Base-by-base conservation (phyloP, 2,329 filamentous ascomycete species). In the Chalaropsis thielavioides region DNA sequence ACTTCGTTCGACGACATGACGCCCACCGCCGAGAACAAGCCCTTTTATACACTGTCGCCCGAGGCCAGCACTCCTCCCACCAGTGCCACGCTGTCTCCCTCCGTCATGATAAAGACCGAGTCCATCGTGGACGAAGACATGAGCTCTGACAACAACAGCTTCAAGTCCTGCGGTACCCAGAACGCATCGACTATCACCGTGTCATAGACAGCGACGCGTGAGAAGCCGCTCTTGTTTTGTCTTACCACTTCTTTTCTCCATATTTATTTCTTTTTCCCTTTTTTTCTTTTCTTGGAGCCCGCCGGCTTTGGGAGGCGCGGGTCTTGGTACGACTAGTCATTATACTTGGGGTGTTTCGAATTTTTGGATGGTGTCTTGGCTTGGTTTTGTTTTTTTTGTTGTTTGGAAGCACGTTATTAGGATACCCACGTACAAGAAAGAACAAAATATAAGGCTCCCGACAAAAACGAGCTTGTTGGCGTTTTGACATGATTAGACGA, bases 141-240 rank as follows among this genome's bases (percentile, higher is more conserved):
- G 8, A 62, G 59, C 49, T 67, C 65, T 15, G 65, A 67, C 35
- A 54, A 62, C 49, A 59, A 51, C 17, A 67, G 65, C 62, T 64
- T 67, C 38, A 67, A 64, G 59, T 67, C 65, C 31, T 58, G 43
- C 65, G 65, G 56, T 62, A 67, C 62, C 46, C 65, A 67, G 62
- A 67, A 62, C 65, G 62, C 44, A 62, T 51, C 46, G 46, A 62
- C 58, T 44, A 60, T 67, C 38, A 54, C 49, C 22, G 58, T 64
- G 44, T 62, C 62, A 5, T 64, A 63, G 46, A 51, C 11, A 22
- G 51, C 13, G 59, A 61, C 60, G 5, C 19, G 22, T 65, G 51
- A 58, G 38, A 46, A 27, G 41, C 40, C 38, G 8, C 58, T 61
- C 31, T 43, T 61, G 22, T 24, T 19, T 13, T 44, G n/a, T 46